Conservation (phyloP, 2,329 filamentous ascomycete genomes). For the Calycina marina region DNA sequence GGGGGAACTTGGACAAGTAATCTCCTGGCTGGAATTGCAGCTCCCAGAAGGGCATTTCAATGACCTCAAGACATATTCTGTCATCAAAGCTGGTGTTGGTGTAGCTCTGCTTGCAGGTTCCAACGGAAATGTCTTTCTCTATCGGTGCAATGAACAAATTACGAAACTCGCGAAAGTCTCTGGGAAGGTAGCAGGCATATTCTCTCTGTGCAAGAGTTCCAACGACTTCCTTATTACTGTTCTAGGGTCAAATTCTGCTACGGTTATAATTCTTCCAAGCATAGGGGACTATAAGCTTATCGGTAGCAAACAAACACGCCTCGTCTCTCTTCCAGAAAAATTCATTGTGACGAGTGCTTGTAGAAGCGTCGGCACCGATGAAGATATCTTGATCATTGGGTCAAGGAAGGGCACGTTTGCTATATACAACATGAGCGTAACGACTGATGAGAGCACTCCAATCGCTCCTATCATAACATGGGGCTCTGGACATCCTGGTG, state of each 20-base stretch:
- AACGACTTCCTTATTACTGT: conserved; percentile 17
- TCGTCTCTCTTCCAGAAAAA: conserved; percentile 22
- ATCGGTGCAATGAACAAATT: conserved; percentile 7
- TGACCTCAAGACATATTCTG: conserved; percentile 32
- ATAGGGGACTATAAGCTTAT: background rate
- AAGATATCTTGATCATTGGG: conserved; percentile 32
- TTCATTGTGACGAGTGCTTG: conserved; percentile 38
- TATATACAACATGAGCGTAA: conserved; percentile 24
- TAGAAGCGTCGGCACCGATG: conserved; percentile 12
- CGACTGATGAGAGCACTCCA: background rate
- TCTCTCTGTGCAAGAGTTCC: conserved; percentile 14
- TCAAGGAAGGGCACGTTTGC: conserved; percentile 39
- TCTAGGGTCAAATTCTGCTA: conserved; percentile 23
- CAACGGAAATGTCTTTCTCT: conserved; percentile 24
- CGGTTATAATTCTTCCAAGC: conserved; percentile 17
- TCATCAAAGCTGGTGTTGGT: conserved; percentile 25
- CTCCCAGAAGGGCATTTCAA: conserved; percentile 18
- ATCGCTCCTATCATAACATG: conserved; percentile 8
- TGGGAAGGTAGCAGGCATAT: conserved; percentile 20
- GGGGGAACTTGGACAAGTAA: conserved; percentile 19
- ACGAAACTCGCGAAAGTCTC: conserved; percentile 11
- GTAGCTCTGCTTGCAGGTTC: conserved; percentile 31
- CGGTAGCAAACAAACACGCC: background rate
- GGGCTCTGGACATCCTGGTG: conserved; percentile 19
- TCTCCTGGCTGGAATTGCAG: conserved; percentile 19